A percentile compares a stretch with the other conserved stretches of the same genome.
Evolutionary conservation across 2,329 filamentous ascomycete genomes (phyloP).

Genomic region (Aspergillus sp.): DNA sequence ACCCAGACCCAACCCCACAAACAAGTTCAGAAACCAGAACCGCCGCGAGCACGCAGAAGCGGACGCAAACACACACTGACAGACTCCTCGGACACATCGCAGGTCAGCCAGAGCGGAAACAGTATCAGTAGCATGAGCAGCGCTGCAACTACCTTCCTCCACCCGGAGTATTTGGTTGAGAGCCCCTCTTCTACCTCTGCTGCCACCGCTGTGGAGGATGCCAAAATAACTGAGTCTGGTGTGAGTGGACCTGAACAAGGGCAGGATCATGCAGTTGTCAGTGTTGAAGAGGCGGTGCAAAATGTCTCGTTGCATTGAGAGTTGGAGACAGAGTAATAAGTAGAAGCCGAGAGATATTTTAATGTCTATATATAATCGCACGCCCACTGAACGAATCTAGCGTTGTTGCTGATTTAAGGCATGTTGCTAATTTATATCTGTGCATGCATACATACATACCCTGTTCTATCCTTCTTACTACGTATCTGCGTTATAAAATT

Average conservation of each 20-base stretch:
- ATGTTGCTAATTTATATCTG: background rate
- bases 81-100: conserved; percentile 24
- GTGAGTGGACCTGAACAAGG: conserved; percentile 3
- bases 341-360: background rate
- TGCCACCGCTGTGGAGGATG: background rate
- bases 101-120: conserved; percentile 13
- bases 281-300: conserved; percentile 36
- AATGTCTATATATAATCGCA: background rate
- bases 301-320: conserved; percentile 26
- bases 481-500: background rate
- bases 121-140: background rate
- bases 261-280: conserved; percentile 16
- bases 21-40: conserved; percentile 37
- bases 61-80: conserved; percentile 31
- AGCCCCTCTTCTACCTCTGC: background rate
- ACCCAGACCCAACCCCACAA: conserved; percentile 10
- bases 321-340: background rate
- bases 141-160: background rate
- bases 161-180: conserved; percentile 1
- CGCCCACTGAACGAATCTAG: background rate
- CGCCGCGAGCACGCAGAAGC: conserved; percentile 44
- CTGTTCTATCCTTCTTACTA: background rate
- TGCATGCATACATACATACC: background rate
- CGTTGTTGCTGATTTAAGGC: background rate
- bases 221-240: background rate